Evolutionary conservation across 179 eudicot genomes (phyloP).

Genomic region (Drosera spatulata): DNA sequence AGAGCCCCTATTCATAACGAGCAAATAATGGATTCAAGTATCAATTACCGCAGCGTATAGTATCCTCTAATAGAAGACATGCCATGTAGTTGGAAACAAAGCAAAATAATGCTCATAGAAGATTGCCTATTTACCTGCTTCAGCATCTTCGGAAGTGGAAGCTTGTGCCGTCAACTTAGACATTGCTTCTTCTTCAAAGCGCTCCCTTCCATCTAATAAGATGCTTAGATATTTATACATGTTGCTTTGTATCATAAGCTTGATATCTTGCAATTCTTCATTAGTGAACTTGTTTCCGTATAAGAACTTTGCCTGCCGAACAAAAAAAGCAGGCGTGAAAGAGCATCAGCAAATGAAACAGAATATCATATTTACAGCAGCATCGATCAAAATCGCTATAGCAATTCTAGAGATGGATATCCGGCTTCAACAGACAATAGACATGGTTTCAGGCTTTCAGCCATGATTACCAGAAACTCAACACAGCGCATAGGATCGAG

Average conservation of each 20-base stretch:
- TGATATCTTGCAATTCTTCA: conserved; percentile 83
- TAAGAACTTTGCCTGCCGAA: conserved; percentile 82
- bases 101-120: not conserved
- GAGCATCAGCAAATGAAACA: not conserved
- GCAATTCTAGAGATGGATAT: too few species aligned
- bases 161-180: conserved; percentile 20
- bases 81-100: not conserved
- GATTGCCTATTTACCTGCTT: conserved; percentile 31
- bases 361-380: not conserved
- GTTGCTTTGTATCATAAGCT: conserved; percentile 96
- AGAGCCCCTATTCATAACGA: too few species aligned
- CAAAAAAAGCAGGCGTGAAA: conserved; percentile 3
- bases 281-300: conserved; percentile 71
- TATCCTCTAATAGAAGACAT: not conserved
- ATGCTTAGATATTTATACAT: conserved; percentile 86
- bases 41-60: too few species aligned
- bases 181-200: conserved; percentile 84
- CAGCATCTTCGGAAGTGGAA: conserved; percentile 19
- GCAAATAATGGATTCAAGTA: not conserved
- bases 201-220: conserved; percentile 90
- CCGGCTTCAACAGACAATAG: too few species aligned
- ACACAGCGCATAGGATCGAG: too few species aligned
- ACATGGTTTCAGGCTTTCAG: too few species aligned
- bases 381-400: too few species aligned
- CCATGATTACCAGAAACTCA: too few species aligned